Evolutionary conservation across 1,284 basidiomycete genomes (phyloP).

Genomic region (Hypsizygus ulmarius): DNA sequence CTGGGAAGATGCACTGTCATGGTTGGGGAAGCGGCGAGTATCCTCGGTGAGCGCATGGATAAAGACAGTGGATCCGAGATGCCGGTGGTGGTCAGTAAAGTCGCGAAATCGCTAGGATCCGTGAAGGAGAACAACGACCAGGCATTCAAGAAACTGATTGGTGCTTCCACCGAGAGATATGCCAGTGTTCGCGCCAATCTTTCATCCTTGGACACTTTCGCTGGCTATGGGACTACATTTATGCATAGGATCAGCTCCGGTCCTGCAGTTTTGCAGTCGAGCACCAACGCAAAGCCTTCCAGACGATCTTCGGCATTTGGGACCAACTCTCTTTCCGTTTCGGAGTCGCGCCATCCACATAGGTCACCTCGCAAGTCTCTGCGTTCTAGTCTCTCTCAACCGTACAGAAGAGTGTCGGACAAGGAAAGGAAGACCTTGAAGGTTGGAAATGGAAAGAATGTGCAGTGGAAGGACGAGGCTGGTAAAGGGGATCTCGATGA

Average conservation of each 20-base stretch:
- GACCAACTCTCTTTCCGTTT: slow-evolving; percentile 28
- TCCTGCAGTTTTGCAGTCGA: slow-evolving; percentile 40
- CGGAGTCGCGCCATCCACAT: slow-evolving; percentile 40
- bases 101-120: slow-evolving; percentile 40
- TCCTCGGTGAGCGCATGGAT: slow-evolving; percentile 47
- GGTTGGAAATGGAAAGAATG: slow-evolving; percentile 73
- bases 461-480: slow-evolving; percentile 88
- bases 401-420: slow-evolving; percentile 60
- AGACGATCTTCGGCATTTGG: slow-evolving; percentile 55
- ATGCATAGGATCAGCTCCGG: slow-evolving; percentile 46
- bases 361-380: slow-evolving; percentile 71
- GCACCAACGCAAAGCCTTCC: slow-evolving; percentile 31
- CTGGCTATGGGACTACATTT: slow-evolving; percentile 41
- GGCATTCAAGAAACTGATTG: slow-evolving; percentile 61
- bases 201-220: slow-evolving; percentile 46
- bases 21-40: slow-evolving; percentile 62
- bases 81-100: slow-evolving; percentile 36
- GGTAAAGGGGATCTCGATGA: slow-evolving; percentile 83
- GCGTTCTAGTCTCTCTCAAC: slow-evolving; percentile 60
- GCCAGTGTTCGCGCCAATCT: slow-evolving; percentile 30
- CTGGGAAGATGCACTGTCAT: slow-evolving; percentile 78
- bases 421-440: slow-evolving; percentile 57
- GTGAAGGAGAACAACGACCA: slow-evolving; percentile 68
- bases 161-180: slow-evolving; percentile 60
- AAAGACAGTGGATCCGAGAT: slow-evolving; percentile 36